Conservation (phyloP, 768 basidiomycete genomes). For the Leucogyrophana mollusca region DNA sequence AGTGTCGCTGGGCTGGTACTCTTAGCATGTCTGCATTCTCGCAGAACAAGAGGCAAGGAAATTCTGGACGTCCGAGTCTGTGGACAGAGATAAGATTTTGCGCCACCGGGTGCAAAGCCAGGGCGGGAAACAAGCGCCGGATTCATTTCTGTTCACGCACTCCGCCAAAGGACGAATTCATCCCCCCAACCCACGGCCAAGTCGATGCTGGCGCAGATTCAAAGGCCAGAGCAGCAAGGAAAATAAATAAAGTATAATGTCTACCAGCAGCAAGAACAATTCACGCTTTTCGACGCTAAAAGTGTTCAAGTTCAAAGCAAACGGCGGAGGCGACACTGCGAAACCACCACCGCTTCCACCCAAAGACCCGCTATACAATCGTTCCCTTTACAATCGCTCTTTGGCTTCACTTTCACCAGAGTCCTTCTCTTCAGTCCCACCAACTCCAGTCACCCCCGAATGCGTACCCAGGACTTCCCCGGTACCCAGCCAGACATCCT, state of each 20-base stretch:
- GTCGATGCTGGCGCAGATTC: too few relatives aligned
- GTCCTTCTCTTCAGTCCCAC: conserved; percentile 30
- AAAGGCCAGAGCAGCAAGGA: too few relatives aligned
- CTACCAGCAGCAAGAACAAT: conserved; percentile 17
- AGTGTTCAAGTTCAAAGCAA: conserved; percentile 37
- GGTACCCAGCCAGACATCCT: background rate
- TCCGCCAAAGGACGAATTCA: too few relatives aligned
- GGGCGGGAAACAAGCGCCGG: too few relatives aligned
- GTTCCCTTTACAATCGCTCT: conserved; percentile 40
- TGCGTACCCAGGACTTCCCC: conserved; percentile 8
- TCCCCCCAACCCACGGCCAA: too few relatives aligned
- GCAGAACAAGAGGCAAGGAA: too few relatives aligned
- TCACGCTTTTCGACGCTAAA: conserved; percentile 42
- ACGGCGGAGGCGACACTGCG: conserved; percentile 7
- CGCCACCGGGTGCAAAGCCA: too few relatives aligned
- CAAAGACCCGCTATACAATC: conserved; percentile 48
- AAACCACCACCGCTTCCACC: conserved; percentile 56
- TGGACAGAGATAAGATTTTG: too few relatives aligned
- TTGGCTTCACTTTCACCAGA: conserved; percentile 48
- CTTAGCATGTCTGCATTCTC: too few relatives aligned
- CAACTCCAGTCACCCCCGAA: conserved; percentile 18
- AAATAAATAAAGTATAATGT: background rate
- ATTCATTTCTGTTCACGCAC: too few relatives aligned
- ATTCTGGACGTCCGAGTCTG: too few relatives aligned
- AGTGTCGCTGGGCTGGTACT: too few relatives aligned